Conservation (phyloP, 78 protist species). For the Dictyostelium purpureum region DNA sequence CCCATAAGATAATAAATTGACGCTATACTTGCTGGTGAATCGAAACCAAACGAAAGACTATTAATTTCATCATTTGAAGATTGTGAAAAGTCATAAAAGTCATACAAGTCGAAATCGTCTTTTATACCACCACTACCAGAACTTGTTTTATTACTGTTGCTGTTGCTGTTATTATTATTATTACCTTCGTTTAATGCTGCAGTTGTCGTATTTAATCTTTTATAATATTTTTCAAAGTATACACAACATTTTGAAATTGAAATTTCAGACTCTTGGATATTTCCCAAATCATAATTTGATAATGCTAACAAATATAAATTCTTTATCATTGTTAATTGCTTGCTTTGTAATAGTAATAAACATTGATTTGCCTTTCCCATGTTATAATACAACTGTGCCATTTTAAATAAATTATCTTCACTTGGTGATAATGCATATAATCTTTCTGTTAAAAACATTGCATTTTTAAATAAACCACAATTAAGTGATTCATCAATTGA, state of each 20-base stretch:
- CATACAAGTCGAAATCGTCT: neutral
- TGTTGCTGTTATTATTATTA: neutral
- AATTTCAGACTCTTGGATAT: conserved; percentile 28
- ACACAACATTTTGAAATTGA: neutral
- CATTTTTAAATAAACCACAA: neutral
- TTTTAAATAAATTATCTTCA: neutral
- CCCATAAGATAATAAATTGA: conserved; percentile 35
- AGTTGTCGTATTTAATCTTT: neutral
- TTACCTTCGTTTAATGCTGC: neutral
- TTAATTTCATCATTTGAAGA: neutral
- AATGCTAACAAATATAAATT: conserved; percentile 12
- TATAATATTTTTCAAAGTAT: neutral
- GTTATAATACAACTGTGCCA: conserved; percentile 32
- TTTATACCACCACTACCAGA: neutral
- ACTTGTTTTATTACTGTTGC: neutral
- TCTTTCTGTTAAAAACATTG: conserved; percentile 44
- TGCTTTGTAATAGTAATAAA: neutral
- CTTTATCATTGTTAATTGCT: neutral
- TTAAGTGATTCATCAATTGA: conserved; percentile 7
- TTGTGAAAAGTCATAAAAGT: neutral
- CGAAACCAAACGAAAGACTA: conserved; percentile 2
- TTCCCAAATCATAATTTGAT: conserved; percentile 14
- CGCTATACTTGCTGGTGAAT: conserved; percentile 13
- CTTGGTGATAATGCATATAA: neutral
- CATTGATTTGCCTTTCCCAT: conserved; percentile 23